phyloP scores from a whole-genome alignment of 139 green algal species.

The Chlorella sp. region DNA sequence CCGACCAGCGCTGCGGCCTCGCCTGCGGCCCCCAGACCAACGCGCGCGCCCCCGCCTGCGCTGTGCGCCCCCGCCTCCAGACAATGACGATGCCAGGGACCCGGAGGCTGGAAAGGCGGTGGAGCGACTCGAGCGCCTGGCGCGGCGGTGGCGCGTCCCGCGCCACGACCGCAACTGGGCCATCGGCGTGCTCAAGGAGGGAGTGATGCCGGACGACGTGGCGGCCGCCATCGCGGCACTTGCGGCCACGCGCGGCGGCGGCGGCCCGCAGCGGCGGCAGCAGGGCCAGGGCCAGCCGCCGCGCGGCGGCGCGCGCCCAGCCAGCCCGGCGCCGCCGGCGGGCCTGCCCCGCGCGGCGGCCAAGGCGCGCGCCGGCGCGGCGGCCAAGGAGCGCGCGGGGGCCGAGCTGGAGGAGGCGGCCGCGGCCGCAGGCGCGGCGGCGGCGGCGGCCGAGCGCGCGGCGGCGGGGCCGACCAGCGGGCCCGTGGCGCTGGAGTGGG shows the following conservation, averaged over 20 bases:
- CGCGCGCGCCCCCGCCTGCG: neutral
- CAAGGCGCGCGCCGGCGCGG: neutral
- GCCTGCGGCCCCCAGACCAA: neutral
- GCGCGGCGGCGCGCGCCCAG: no score
- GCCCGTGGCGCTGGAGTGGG: conserved; percentile 5
- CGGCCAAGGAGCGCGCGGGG: neutral
- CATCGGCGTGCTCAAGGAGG: neutral
- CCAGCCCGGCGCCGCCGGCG: neutral
- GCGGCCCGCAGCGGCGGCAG: neutral
- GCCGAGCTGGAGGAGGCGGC: neutral
- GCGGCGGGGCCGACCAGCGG: no score
- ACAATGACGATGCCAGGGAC: neutral
- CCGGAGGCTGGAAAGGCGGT: neutral
- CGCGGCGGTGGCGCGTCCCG: conserved; percentile 11
- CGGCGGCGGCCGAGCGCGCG: neutral
- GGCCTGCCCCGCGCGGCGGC: no score
- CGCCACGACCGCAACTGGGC: neutral
- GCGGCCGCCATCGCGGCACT: neutral
- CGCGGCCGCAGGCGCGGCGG: neutral
- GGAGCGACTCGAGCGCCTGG: neutral
- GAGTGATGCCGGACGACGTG: neutral
- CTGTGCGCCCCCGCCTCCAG: neutral
- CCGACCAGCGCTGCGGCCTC: neutral
- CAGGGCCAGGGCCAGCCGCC: no score
- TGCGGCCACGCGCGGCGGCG: neutral